phyloP scores from a whole-genome alignment of 768 basidiomycete species.

The Mycena chlorophos region DNA sequence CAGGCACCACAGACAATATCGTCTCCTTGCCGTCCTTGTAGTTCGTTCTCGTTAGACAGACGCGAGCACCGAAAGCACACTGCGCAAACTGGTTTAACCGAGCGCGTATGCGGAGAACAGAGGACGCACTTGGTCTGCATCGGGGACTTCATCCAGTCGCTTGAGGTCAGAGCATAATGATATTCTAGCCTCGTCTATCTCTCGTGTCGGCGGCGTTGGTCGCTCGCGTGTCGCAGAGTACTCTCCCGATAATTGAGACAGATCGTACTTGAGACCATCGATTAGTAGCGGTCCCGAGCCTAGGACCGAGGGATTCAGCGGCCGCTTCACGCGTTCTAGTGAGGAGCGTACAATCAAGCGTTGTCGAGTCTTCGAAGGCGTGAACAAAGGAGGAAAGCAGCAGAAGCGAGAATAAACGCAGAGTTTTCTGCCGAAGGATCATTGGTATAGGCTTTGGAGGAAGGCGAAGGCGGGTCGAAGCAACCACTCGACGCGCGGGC shows the following conservation, averaged over 20 bases:
- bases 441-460: too few species aligned
- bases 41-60: slow-evolving; percentile 72
- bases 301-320: too few species aligned
- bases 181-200: slow-evolving; percentile 60
- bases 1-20: slow-evolving; percentile 72
- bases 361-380: slow-evolving; percentile 4
- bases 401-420: slow-evolving; percentile 12
- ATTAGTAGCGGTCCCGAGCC: slow-evolving; percentile 12
- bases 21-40: slow-evolving; percentile 53
- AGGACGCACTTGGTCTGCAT: slow-evolving; percentile 67
- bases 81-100: slow-evolving; percentile 30
- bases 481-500: too few species aligned
- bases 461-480: too few species aligned
- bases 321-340: not conserved
- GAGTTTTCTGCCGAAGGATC: slow-evolving; percentile 19
- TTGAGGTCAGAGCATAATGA: slow-evolving; percentile 67
- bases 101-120: slow-evolving; percentile 1
- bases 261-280: slow-evolving; percentile 55
- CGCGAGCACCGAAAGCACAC: slow-evolving; percentile 71
- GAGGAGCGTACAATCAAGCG: not conserved
- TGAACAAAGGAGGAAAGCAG: slow-evolving; percentile 6
- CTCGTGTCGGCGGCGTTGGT: slow-evolving; percentile 62
- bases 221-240: slow-evolving; percentile 52
- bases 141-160: slow-evolving; percentile 43
- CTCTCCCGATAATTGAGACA: slow-evolving; percentile 54